Evolutionary conservation across 176 grass and related monocot genomes (phyloP).

Genomic region (Dactylis glomerata): DNA sequence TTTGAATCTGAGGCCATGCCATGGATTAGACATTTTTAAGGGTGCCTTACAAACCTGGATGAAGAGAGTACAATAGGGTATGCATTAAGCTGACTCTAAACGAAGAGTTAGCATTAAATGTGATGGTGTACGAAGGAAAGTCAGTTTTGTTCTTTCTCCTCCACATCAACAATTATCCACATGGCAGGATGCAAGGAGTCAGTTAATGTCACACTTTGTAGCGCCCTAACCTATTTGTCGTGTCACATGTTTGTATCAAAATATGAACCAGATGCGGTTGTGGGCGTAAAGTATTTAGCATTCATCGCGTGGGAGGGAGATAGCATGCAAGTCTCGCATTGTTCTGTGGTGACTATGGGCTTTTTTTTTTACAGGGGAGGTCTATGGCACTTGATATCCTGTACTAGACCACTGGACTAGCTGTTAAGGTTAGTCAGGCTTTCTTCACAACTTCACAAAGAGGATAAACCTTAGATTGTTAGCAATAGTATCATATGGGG

Average conservation of each 20-base stretch:
- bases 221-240: background rate
- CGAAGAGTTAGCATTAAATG: background rate
- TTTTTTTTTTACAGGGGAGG: too few relatives aligned
- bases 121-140: background rate
- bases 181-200: background rate
- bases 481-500: background rate
- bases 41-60: too few relatives aligned
- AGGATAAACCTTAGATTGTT: background rate
- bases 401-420: background rate
- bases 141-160: background rate
- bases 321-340: background rate
- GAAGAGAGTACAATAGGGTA: too few relatives aligned
- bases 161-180: background rate
- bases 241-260: conserved; percentile 15
- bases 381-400: background rate
- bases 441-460: background rate
- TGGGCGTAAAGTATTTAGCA: background rate
- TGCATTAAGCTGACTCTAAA: background rate
- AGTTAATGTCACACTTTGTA: background rate
- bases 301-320: background rate
- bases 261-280: background rate
- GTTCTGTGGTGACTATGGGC: background rate
- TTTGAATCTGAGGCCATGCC: too few relatives aligned
- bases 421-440: background rate
- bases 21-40: too few relatives aligned